Evolutionary conservation across 345 rosid genomes (phyloP).

Genomic region (Populus deltoides): DNA sequence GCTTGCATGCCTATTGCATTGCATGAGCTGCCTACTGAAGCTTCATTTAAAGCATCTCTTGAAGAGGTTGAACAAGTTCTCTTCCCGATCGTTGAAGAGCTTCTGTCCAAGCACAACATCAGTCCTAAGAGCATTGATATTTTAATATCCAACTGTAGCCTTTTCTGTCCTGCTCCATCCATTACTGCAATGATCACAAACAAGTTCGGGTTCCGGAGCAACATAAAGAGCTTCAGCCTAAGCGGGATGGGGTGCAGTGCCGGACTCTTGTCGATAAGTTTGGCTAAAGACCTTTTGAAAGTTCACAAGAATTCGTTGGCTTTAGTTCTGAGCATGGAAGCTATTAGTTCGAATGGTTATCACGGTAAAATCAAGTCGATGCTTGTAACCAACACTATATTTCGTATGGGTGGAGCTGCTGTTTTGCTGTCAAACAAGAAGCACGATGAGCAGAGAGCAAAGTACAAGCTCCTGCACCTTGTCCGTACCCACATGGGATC

Average conservation of each 20-base stretch:
- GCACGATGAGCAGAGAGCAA: constrained; percentile 38
- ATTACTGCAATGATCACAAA: constrained; percentile 47
- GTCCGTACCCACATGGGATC: constrained; percentile 57
- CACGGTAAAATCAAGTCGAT: constrained; percentile 45
- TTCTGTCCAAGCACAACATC: constrained; percentile 43
- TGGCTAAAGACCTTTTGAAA: constrained; percentile 52
- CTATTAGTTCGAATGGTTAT: constrained; percentile 44
- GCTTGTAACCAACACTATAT: constrained; percentile 51
- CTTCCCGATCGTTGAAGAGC: constrained; percentile 44
- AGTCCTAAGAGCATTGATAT: constrained; percentile 56
- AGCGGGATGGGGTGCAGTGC: constrained; percentile 73
- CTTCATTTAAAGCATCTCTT: constrained; percentile 24
- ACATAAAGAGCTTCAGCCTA: constrained; percentile 52
- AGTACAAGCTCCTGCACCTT: constrained; percentile 55
- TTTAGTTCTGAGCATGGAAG: constrained; percentile 57
- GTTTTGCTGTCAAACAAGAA: constrained; percentile 51
- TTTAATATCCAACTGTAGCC: constrained; percentile 64
- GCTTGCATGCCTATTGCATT: constrained; percentile 39
- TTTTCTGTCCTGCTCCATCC: constrained; percentile 69
- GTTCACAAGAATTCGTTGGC: constrained; percentile 50
- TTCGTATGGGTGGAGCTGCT: constrained; percentile 65
- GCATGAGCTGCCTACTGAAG: constrained; percentile 41
- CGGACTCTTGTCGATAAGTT: constrained; percentile 46
- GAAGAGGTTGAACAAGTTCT: constrained; percentile 49
- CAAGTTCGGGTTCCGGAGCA: constrained; percentile 47